phyloP scores from a whole-genome alignment of 2,329 filamentous ascomycete species.

The Fusarium sp. region DNA sequence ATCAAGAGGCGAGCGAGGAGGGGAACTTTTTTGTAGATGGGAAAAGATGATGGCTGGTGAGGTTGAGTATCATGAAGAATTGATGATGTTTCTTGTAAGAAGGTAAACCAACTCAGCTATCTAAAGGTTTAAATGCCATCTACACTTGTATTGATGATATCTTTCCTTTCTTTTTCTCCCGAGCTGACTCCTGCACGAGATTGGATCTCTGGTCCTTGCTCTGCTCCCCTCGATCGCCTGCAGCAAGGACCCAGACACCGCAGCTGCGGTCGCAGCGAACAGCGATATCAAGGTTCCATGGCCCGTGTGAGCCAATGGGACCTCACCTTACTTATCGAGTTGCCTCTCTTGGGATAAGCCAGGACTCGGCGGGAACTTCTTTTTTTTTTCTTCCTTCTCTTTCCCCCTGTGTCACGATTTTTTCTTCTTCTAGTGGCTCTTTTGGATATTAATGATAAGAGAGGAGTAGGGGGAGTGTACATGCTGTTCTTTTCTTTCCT shows the following conservation, averaged over 20 bases:
- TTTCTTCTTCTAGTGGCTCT: slow-evolving; percentile 2
- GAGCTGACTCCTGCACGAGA: slow-evolving; percentile 21
- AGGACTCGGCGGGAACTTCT: slow-evolving; percentile 3
- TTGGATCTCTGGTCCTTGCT: slow-evolving; percentile 23
- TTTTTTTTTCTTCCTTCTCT: slow-evolving; percentile 12
- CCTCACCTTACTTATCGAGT: slow-evolving; percentile 28
- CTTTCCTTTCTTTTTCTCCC: not conserved
- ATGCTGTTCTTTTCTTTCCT: not conserved
- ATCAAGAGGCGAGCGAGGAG: not conserved
- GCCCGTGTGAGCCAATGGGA: slow-evolving; percentile 14
- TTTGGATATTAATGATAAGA: not conserved
- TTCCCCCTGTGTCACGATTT: slow-evolving; percentile 17
- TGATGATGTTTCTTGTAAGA: not conserved
- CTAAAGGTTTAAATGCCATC: not conserved
- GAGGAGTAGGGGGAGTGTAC: not conserved
- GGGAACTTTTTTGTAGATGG: not conserved
- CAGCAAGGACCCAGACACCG: slow-evolving; percentile 18
- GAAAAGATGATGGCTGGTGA: not conserved
- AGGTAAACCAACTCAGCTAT: not conserved
- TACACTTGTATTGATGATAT: not conserved
- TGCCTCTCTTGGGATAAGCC: slow-evolving; percentile 37
- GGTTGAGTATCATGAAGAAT: not conserved
- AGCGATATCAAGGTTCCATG: slow-evolving; percentile 25
- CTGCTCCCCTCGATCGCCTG: slow-evolving; percentile 32
- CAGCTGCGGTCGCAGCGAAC: slow-evolving; percentile 19